Conservation (phyloP, 208 protist genomes). For the Trypanosomatidae sp. region DNA sequence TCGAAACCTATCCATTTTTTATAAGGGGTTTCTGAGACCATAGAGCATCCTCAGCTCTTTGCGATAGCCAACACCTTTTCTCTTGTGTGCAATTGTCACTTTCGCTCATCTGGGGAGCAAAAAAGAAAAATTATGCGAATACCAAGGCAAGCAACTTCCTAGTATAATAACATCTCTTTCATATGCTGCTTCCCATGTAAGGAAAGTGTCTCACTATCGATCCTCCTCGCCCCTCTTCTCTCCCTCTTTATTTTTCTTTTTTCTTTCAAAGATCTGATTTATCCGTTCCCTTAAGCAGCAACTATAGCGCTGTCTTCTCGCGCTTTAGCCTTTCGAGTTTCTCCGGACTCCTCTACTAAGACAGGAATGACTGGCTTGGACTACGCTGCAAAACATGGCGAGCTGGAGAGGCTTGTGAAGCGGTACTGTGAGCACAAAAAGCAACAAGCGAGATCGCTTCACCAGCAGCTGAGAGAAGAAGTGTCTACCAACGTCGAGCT, state of each 20-base stretch:
- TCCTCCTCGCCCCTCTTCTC: neutral
- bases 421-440: constrained; percentile 14
- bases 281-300: neutral
- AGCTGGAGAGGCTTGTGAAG: constrained; percentile 23
- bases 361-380: neutral
- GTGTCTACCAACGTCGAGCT: constrained; percentile 16
- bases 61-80: neutral
- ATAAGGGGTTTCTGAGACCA: neutral
- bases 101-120: neutral
- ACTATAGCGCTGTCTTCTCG: constrained; percentile 3
- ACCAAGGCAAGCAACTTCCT: neutral
- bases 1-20: neutral
- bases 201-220: neutral
- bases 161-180: neutral
- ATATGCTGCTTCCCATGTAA: neutral
- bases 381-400: constrained; percentile 7
- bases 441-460: constrained; percentile 7
- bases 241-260: constrained; percentile 13
- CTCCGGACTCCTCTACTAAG: neutral
- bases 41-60: neutral
- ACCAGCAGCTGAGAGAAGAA: constrained; percentile 14
- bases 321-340: neutral
- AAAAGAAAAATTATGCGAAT: neutral
- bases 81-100: neutral
- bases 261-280: neutral